phyloP scores from a whole-genome alignment of 257 asterid genomes.

The Plantago elongata region DNA sequence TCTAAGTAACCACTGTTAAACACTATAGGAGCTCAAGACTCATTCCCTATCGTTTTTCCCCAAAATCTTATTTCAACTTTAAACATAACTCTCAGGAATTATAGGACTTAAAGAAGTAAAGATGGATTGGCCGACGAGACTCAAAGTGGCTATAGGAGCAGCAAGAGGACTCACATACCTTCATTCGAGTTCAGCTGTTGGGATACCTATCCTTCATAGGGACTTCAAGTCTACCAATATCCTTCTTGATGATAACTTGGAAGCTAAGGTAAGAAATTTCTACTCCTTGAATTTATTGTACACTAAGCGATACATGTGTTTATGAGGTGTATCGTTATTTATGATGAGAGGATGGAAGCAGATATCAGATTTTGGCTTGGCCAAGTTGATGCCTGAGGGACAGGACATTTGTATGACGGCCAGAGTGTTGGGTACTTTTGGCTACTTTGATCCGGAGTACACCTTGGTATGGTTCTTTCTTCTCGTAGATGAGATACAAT shows the following conservation, averaged over 20 bases:
- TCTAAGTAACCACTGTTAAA: too few relatives aligned
- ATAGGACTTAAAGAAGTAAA: conserved; percentile 66
- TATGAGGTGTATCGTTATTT: conserved; percentile 14
- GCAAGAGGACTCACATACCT: conserved; percentile 96
- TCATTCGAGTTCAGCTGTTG: conserved; percentile 82
- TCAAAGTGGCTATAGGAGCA: conserved; percentile 79
- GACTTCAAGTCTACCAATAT: conserved; percentile 96
- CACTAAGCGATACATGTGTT: conserved; percentile 9
- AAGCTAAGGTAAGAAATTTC: conserved; percentile 66
- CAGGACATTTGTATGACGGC: conserved; percentile 84
- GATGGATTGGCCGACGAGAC: conserved; percentile 90
- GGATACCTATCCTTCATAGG: conserved; percentile 87
- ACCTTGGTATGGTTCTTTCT: conserved; percentile 64
- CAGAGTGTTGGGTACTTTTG: conserved; percentile 88
- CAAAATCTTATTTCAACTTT: too few relatives aligned
- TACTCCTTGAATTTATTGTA: not conserved
- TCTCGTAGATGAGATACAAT: not conserved
- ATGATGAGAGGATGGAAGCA: conserved; percentile 26
- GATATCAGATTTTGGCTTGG: conserved; percentile 97
- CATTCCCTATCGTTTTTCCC: too few relatives aligned
- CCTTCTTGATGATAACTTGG: conserved; percentile 70
- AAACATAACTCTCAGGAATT: conserved; percentile 2
- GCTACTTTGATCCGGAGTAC: conserved; percentile 96
- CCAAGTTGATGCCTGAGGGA: conserved; percentile 93
- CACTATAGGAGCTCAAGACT: too few relatives aligned